Evolutionary conservation across 768 basidiomycete genomes (phyloP), one percentile per base, ranked within the genome.

Genomic region (Rhodotorula toruloides): DNA sequence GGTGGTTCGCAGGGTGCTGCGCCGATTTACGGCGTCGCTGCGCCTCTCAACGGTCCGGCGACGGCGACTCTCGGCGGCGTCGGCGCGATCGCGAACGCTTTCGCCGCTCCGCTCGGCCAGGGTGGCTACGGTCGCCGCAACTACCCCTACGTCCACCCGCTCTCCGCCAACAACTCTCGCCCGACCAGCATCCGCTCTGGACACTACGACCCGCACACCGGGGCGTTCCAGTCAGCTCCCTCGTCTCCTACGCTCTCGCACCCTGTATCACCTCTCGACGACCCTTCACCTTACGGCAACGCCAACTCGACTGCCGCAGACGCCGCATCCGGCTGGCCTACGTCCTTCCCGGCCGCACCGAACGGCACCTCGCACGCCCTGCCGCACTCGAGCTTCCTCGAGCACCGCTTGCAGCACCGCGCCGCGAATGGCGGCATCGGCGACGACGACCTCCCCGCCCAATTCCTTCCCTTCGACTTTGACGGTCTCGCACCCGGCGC

Each of bases 1-100:
- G n/a, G 75, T 73, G n/a, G n/a, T n/a, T n/a, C n/a, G n/a, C n/a
- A n/a, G n/a, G n/a, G n/a, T n/a, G n/a, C n/a, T n/a, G n/a, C n/a
- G n/a, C n/a, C n/a, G n/a, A 5, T 81, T 84, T 8, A 80, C 82
- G 16, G 82, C 75, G 53, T 80, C 78, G 52, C 83, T 82, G 37
- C 77, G 85, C 29, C 80, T 4, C 25, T 34, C 17, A 10, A 21
- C 13, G 13, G 36, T 12, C 60, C 67, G 42, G 71, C 37, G 36
- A 72, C 72, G 47, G 61, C 64, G 22, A 63, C 66, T 13, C 52
- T 71, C 47, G 59, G 61, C 44, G 61, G 65, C 37, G 54, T 71
- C 47, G 56, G 65, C 56, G 49, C 72, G 58, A 46, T 70, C 66
- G 63, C 76, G 34, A 73, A 71, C 70, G 68, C 74, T 40, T 73